A percentile compares a stretch with the other conserved stretches of the same genome.
Evolutionary conservation across 352 stramenopile species (phyloP).

Genomic region (Phytopythium aichiense): DNA sequence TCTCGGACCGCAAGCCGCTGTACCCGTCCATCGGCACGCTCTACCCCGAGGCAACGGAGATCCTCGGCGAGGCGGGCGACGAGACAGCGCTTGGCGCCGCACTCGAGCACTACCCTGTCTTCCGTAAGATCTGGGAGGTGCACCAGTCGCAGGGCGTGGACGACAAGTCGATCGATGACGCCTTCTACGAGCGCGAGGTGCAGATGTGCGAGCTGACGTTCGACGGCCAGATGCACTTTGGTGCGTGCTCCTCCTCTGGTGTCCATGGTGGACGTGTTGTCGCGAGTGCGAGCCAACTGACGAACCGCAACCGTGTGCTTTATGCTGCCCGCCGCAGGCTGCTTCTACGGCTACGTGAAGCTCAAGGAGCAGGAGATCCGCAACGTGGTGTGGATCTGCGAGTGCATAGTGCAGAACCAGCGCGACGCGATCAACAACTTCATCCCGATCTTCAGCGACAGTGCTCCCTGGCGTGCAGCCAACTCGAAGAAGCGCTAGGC

Average conservation of each 20-base stretch:
- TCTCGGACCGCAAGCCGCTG: conserved; percentile 95
- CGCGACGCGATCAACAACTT: conserved; percentile 99
- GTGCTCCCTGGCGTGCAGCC: conserved; percentile 87
- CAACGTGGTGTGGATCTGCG: conserved; percentile 99
- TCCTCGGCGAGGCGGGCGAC: conserved; percentile 91
- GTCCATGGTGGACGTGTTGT: neutral
- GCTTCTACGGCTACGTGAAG: conserved; percentile 99
- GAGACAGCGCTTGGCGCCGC: conserved; percentile 84
- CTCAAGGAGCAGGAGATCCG: conserved; percentile 99
- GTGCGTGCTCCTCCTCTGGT: conserved; percentile 15
- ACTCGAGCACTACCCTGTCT: conserved; percentile 95
- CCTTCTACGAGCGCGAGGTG: conserved; percentile 99
- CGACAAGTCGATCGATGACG: conserved; percentile 98
- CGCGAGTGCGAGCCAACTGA: neutral
- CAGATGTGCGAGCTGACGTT: conserved; percentile 98
- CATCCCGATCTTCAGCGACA: conserved; percentile 97
- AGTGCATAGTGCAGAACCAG: conserved; percentile 99
- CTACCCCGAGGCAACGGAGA: conserved; percentile 96
- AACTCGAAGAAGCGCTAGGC: conserved; percentile 60
- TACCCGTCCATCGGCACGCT: conserved; percentile 97
- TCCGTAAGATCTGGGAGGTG: conserved; percentile 96
- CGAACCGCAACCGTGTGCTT: conserved; percentile 5
- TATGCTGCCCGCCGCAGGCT: conserved; percentile 22
- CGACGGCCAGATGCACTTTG: conserved; percentile 99
- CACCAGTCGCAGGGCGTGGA: conserved; percentile 91